Conservation (phyloP, 108 stramenopile species). For the Hondaea fermentalgiana region DNA sequence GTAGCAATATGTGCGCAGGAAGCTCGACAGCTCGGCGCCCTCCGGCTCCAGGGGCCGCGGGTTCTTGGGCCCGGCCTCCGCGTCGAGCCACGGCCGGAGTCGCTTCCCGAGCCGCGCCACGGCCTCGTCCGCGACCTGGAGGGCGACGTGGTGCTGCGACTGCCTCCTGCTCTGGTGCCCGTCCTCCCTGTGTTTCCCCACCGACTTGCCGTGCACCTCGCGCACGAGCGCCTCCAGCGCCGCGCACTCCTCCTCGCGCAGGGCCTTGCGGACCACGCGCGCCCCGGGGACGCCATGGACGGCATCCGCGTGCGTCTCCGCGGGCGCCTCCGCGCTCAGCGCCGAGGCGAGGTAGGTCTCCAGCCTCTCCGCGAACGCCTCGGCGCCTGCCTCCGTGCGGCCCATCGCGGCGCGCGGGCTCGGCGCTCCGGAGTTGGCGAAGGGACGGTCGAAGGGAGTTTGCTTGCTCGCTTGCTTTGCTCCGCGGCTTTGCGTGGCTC, state of each 20-base stretch:
- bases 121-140: neutral
- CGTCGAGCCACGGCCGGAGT: neutral
- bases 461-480: too few species aligned
- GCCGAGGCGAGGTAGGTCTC: neutral
- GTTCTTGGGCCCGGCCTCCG: neutral
- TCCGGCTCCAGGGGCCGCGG: neutral
- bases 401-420: neutral
- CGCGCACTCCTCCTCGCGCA: neutral
- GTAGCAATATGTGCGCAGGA: constrained; percentile 2
- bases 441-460: too few species aligned
- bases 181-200: neutral
- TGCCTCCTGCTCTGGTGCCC: neutral
- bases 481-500: too few species aligned
- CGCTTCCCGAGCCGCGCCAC: neutral
- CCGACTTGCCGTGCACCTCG: neutral
- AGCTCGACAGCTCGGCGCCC: neutral
- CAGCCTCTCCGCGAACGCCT: neutral
- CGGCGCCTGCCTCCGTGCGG: neutral
- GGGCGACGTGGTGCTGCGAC: neutral
- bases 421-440: neutral
- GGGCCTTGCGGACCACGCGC: neutral
- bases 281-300: neutral
- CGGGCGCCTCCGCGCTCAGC: neutral
- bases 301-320: neutral
- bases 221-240: neutral